Conservation (phyloP, 495 filamentous ascomycete genomes). For the Podospora pseudoanserina region DNA sequence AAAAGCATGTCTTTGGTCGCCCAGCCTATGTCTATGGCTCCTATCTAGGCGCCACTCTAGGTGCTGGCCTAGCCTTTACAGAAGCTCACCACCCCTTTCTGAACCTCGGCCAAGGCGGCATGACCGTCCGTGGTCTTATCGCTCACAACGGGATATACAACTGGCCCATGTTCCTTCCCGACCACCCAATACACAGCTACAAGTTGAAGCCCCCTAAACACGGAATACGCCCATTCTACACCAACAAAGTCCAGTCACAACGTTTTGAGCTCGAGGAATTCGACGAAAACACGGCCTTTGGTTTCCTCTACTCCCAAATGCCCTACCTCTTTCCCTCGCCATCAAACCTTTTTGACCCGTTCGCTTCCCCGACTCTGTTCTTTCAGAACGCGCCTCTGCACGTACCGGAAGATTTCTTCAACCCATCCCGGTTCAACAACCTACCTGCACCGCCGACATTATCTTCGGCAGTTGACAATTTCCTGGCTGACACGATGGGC, state of each 20-base stretch:
- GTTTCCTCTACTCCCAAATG: slow-evolving; percentile 30
- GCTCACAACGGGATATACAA: slow-evolving; percentile 52
- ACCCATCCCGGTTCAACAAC: slow-evolving; percentile 5
- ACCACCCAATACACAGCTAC: slow-evolving; percentile 37
- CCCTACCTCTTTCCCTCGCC: slow-evolving; percentile 40
- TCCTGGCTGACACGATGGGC: not conserved
- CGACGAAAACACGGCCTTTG: slow-evolving; percentile 3
- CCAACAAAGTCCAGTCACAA: slow-evolving; percentile 5
- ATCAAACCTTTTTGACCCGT: slow-evolving; percentile 47
- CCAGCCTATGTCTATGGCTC: slow-evolving; percentile 47
- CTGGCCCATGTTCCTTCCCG: slow-evolving; percentile 50
- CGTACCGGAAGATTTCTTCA: slow-evolving; percentile 38
- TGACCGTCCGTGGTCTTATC: slow-evolving; percentile 44
- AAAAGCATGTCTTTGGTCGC: slow-evolving; percentile 10
- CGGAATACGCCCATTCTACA: not conserved
- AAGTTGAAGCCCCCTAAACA: not conserved
- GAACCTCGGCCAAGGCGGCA: slow-evolving; percentile 9
- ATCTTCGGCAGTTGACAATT: not conserved
- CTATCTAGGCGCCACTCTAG: slow-evolving; percentile 49
- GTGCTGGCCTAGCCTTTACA: slow-evolving; percentile 47
- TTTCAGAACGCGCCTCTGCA: slow-evolving; percentile 45
- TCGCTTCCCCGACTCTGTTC: slow-evolving; percentile 51
- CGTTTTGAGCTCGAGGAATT: not conserved
- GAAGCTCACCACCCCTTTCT: slow-evolving; percentile 33
- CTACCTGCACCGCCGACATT: not conserved